Percentiles rank a stretch among this genome's conserved stretches.
phyloP scores from a whole-genome alignment of 2,329 filamentous ascomycete genomes.

The Westerdykella sp. region DNA sequence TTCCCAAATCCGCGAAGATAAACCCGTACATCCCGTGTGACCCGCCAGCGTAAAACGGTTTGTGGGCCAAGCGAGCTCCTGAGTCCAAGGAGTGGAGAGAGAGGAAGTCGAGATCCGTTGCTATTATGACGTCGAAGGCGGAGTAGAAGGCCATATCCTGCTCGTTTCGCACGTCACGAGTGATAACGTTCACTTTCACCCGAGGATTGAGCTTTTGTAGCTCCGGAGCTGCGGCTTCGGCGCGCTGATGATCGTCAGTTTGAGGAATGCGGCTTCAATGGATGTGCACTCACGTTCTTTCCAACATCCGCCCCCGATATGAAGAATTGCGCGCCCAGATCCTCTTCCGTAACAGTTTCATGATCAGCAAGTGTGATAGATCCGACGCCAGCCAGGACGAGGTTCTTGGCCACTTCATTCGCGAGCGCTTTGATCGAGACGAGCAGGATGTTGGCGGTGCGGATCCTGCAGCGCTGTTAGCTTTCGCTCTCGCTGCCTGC shows the following conservation, averaged over 20 bases:
- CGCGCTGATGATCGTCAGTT: slow-evolving; percentile 51
- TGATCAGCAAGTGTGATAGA: slow-evolving; percentile 85
- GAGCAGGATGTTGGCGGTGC: slow-evolving; percentile 81
- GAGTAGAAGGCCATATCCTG: slow-evolving; percentile 69
- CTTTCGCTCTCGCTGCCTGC: neutral
- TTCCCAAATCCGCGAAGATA: slow-evolving; percentile 87
- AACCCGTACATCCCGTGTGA: slow-evolving; percentile 90
- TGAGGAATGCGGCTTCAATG: neutral
- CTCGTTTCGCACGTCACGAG: slow-evolving; percentile 52
- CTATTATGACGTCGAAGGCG: slow-evolving; percentile 78
- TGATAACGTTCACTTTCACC: slow-evolving; percentile 68
- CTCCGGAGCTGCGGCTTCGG: slow-evolving; percentile 68
- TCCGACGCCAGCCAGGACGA: slow-evolving; percentile 87
- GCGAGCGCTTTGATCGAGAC: slow-evolving; percentile 82
- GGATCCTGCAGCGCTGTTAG: slow-evolving; percentile 55
- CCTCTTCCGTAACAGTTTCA: slow-evolving; percentile 65
- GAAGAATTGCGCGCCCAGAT: slow-evolving; percentile 67
- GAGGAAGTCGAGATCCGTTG: slow-evolving; percentile 74
- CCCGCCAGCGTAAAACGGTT: slow-evolving; percentile 82
- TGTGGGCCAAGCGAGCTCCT: slow-evolving; percentile 68
- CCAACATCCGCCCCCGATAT: slow-evolving; percentile 67
- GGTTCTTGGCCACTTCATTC: slow-evolving; percentile 94
- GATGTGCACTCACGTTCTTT: slow-evolving; percentile 52
- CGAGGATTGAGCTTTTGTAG: slow-evolving; percentile 85
- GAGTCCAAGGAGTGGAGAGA: slow-evolving; percentile 77